A percentile compares a stretch with the other conserved stretches of the same genome.
These are phyloP conservation scores for Fusarium equiseti DNA, from an alignment of 2,329 filamentous ascomycete genomes.

Conservation along the genomic window DNA sequence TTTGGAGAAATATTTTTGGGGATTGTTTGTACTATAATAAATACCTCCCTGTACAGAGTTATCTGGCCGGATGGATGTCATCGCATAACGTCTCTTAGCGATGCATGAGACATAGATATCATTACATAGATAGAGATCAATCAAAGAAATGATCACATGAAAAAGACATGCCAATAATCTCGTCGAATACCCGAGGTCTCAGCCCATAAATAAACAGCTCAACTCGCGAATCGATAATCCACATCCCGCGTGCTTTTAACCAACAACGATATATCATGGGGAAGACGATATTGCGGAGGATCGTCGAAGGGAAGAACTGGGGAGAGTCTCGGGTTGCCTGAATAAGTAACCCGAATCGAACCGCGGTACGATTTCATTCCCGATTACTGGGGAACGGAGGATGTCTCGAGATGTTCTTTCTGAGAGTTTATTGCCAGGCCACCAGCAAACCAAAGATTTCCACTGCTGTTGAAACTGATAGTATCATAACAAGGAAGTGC, in stretches of 20 bases:
- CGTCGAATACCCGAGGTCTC: not conserved
- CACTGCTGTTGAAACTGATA: too few species aligned
- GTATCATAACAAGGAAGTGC: not conserved
- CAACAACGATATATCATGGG: not conserved
- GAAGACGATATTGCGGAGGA: slow-evolving; percentile 28
- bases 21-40: slow-evolving; percentile 35
- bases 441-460: not conserved
- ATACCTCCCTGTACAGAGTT: slow-evolving; percentile 36
- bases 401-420: not conserved
- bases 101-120: slow-evolving; percentile 20
- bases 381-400: slow-evolving; percentile 5
- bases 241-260: not conserved
- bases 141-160: slow-evolving; percentile 26
- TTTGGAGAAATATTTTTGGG: slow-evolving; percentile 23
- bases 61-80: slow-evolving; percentile 3
- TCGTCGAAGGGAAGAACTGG: slow-evolving; percentile 8
- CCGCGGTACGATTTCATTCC: not conserved
- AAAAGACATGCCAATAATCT: not conserved
- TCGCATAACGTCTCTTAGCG: slow-evolving; percentile 29
- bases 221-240: not conserved
- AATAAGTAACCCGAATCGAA: slow-evolving; percentile 34
- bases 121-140: slow-evolving; percentile 33
- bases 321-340: slow-evolving; percentile 28
- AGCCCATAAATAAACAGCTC: not conserved
- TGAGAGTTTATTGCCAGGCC: not conserved